Evolutionary conservation across 768 basidiomycete genomes (phyloP).

Genomic region (Tubosaeta sp.): DNA sequence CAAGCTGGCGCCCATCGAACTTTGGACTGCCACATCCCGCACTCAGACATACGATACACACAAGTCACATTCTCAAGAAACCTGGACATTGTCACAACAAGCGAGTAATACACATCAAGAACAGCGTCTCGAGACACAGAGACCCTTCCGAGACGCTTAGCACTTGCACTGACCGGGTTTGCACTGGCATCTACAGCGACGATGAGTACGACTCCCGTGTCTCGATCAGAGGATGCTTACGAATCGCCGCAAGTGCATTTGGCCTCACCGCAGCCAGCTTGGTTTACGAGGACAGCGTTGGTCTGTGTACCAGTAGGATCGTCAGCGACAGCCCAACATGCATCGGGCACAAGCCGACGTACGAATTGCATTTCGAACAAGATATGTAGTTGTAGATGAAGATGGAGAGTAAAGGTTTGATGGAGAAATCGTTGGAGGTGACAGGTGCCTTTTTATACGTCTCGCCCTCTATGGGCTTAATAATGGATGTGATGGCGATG

Average conservation of each 20-base stretch:
- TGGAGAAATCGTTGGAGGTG: too few relatives aligned
- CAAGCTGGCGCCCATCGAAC: too few relatives aligned
- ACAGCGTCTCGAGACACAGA: neutral
- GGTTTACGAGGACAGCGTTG: constrained; percentile 11
- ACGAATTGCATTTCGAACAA: constrained; percentile 14
- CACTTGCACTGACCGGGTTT: constrained; percentile 10
- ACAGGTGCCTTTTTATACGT: constrained; percentile 9
- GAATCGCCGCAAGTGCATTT: constrained; percentile 8
- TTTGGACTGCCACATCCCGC: too few relatives aligned
- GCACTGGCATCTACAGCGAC: constrained; percentile 9
- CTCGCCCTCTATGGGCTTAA: neutral
- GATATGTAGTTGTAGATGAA: too few relatives aligned
- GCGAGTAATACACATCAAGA: neutral
- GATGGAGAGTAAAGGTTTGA: too few relatives aligned
- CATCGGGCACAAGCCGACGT: too few relatives aligned
- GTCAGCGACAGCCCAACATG: too few relatives aligned
- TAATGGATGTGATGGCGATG: too few relatives aligned
- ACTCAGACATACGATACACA: too few relatives aligned
- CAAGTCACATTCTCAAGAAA: too few relatives aligned
- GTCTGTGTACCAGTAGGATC: too few relatives aligned
- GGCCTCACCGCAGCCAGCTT: constrained; percentile 8
- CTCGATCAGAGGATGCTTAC: neutral
- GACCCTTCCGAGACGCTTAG: neutral
- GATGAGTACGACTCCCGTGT: neutral
- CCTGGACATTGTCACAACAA: neutral